Evolutionary conservation across 1,284 basidiomycete species (phyloP), one percentile per base, ranked within the genome.

Genomic region (Sutorius eximius): DNA sequence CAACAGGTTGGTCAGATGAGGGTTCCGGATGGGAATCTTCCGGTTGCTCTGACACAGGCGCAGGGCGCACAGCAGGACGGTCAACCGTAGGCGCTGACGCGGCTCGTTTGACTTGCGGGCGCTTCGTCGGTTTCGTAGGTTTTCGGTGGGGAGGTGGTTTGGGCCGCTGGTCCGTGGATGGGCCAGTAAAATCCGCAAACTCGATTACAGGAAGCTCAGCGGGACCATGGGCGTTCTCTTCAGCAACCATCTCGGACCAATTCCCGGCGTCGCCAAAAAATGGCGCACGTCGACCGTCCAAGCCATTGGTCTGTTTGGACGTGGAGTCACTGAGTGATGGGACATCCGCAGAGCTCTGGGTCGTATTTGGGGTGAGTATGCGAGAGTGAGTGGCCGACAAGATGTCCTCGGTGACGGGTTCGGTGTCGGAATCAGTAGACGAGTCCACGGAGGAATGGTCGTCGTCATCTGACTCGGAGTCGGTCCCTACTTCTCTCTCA

Each of bases 191-290:
- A 52, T 91, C 85, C 49, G 82, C 79, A 65, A 91, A 92, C 61
- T 91, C 87, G 62, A 92, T 86, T 59, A 91, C 85, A 30, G 89
- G 90, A 7, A 92, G 76, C n/a, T 82, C 80, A 5, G 79, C 79
- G 47, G 77, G 72, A 20, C 81, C 85, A 59, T 82, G 78, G 24
- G 72, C 75, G 29, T 73, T 79, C 68, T 90, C 85, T 49, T 86
- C 85, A n/a, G 82, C 78, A n/a, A 90, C 87, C 82, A 90, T 87
- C 66, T 92, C 88, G 9, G 87, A 86, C 90, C 90, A 92, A 63
- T 83, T 81, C 16, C 78, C 77, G 37, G 78, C 61, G 18, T 77
- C 66, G 16, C 73, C 64, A 59, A 86, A 85, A 65, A 88, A 87
- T 6, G 85, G 73, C 37, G 76, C 69, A 42, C 70, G 61, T 11